phyloP scores from a whole-genome alignment of 176 grass and related monocot species.

The Zizania latifolia region DNA sequence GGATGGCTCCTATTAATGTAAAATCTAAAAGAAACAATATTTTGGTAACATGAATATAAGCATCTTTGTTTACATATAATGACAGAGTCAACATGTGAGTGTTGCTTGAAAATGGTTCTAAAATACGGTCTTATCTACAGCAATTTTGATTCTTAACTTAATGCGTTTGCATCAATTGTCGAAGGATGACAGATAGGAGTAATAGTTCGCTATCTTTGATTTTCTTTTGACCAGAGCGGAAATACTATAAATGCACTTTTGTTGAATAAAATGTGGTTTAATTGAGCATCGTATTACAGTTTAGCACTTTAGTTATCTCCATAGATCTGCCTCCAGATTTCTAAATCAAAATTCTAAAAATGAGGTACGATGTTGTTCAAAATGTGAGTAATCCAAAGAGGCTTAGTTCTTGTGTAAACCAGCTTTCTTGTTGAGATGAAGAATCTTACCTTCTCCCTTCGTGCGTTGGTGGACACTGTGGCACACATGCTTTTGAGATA shows the following conservation, averaged over 20 bases:
- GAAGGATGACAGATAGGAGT: background rate
- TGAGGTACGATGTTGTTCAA: background rate
- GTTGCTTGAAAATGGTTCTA: background rate
- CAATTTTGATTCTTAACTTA: background rate
- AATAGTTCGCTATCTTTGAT: background rate
- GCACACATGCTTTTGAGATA: constrained; percentile 27
- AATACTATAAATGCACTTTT: background rate
- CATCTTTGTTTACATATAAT: background rate
- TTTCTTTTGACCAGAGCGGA: background rate
- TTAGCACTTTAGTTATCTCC: background rate
- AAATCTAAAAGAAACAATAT: background rate
- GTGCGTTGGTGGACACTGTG: constrained; percentile 11
- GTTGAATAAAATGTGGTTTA: background rate
- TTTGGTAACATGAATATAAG: background rate
- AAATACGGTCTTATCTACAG: background rate
- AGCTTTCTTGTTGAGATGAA: constrained; percentile 10
- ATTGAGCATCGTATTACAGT: background rate
- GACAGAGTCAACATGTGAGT: background rate
- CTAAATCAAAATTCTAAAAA: background rate
- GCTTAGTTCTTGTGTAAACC: background rate
- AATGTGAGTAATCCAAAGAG: background rate
- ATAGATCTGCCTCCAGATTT: background rate
- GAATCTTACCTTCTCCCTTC: background rate
- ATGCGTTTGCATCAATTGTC: background rate
- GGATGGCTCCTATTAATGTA: background rate